Conservation (phyloP, 495 filamentous ascomycete genomes). For the Cryomyces minteri region DNA sequence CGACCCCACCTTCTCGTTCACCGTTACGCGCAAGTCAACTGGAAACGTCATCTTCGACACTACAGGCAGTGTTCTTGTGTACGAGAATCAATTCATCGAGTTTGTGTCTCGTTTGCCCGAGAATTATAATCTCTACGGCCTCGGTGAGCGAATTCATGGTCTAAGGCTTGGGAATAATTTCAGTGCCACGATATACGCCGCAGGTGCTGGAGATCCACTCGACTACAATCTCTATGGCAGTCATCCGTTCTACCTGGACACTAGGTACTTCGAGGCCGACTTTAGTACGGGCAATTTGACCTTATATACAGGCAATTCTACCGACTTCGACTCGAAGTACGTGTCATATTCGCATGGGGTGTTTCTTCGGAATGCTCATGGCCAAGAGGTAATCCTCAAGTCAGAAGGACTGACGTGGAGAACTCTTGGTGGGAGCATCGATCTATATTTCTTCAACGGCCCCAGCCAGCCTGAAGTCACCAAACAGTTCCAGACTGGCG, state of each 20-base stretch:
- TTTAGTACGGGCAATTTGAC: conserved; percentile 27
- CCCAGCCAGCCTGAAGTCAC: conserved; percentile 37
- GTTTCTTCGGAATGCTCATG: conserved; percentile 47
- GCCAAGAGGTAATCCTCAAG: conserved; percentile 54
- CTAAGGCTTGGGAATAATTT: conserved; percentile 39
- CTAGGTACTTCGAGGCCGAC: conserved; percentile 41
- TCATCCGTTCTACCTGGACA: conserved; percentile 46
- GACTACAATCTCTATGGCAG: conserved; percentile 41
- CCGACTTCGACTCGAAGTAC: conserved; percentile 36
- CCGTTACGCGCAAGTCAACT: conserved; percentile 33
- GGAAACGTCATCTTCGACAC: conserved; percentile 40
- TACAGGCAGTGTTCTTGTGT: conserved; percentile 34
- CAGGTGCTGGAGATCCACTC: conserved; percentile 46
- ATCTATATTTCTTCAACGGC: conserved; percentile 44
- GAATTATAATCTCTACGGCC: conserved; percentile 44
- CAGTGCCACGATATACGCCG: conserved; percentile 49
- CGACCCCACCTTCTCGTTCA: conserved; percentile 40
- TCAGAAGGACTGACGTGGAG: conserved; percentile 59
- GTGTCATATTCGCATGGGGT: conserved; percentile 43
- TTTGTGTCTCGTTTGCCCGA: conserved; percentile 36
- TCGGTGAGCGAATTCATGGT: conserved; percentile 41
- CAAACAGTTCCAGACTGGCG: conserved; percentile 33
- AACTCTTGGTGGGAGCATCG: conserved; percentile 41
- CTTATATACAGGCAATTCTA: conserved; percentile 34
- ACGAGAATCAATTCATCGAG: conserved; percentile 47